Evolutionary conservation across 1,284 basidiomycete genomes (phyloP).

Genomic region (Lentinula novae-zelandiae): DNA sequence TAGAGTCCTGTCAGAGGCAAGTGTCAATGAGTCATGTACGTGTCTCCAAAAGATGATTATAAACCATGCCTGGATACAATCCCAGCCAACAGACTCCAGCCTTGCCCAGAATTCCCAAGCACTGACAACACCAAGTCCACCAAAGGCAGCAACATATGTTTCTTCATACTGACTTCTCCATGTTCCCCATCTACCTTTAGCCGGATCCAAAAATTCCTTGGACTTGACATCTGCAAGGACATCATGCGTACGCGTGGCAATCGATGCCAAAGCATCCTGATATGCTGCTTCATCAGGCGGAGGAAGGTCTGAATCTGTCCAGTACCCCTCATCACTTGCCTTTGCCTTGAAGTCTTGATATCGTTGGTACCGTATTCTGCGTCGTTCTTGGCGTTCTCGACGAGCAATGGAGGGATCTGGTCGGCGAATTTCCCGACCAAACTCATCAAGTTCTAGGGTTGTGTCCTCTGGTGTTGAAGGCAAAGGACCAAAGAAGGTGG

Average conservation of each 20-base stretch:
- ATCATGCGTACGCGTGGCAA: constrained; percentile 49
- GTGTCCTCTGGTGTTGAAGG: constrained; percentile 39
- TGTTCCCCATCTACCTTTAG: constrained; percentile 75
- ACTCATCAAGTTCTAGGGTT: constrained; percentile 43
- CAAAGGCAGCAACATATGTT: constrained; percentile 86
- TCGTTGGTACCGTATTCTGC: constrained; percentile 42
- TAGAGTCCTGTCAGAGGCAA: constrained; percentile 34
- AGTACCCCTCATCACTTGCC: constrained; percentile 75
- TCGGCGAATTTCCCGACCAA: constrained; percentile 51
- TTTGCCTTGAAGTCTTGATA: constrained; percentile 33
- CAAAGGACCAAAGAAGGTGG: constrained; percentile 65
- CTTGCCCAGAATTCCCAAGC: constrained; percentile 97
- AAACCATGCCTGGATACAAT: constrained; percentile 71
- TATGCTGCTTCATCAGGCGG: constrained; percentile 72
- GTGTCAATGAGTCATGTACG: constrained; percentile 2
- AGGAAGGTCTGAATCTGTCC: constrained; percentile 76
- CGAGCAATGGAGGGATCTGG: constrained; percentile 43
- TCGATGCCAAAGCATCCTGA: constrained; percentile 52
- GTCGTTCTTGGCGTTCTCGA: constrained; percentile 52
- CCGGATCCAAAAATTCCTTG: constrained; percentile 81
- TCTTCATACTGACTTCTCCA: constrained; percentile 81
- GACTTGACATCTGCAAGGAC: constrained; percentile 84
- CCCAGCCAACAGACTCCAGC: constrained; percentile 85
- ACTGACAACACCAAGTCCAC: constrained; percentile 82
- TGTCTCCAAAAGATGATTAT: constrained; percentile 2